Percentiles rank a stretch among this genome's conserved stretches.
phyloP scores from a whole-genome alignment of 495 filamentous ascomycete species.

The Penicillium canescens region DNA sequence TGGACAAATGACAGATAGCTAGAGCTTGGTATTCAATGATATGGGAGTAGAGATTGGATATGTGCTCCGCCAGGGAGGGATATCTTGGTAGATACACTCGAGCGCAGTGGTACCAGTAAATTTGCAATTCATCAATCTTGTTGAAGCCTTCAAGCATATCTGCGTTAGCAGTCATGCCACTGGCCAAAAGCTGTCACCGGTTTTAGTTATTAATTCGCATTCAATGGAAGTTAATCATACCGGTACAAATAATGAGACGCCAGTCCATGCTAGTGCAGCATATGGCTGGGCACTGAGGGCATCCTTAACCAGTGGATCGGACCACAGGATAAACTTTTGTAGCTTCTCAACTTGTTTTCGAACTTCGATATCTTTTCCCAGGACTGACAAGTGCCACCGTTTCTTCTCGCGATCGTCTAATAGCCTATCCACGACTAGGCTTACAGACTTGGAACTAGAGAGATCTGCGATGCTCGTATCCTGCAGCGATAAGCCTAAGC shows the following conservation, averaged over 20 bases:
- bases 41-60: slow-evolving; percentile 21
- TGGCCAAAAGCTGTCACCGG: background rate
- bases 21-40: slow-evolving; percentile 37
- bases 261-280: background rate
- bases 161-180: background rate
- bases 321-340: background rate
- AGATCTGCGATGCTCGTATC: background rate
- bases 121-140: background rate
- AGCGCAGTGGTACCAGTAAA: slow-evolving; percentile 3
- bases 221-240: background rate
- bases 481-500: background rate
- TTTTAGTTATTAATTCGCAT: background rate
- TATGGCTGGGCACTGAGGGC: background rate
- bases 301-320: background rate
- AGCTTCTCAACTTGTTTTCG: background rate
- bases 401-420: background rate
- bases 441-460: background rate
- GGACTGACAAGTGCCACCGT: background rate
- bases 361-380: background rate
- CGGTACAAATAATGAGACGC: background rate
- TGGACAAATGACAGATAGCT: slow-evolving; percentile 31
- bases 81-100: background rate
- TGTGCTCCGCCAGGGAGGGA: background rate
- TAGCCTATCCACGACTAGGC: background rate
- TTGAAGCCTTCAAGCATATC: slow-evolving; percentile 10